These are phyloP conservation scores for Trichoderma sp. DNA, from an alignment of 2,329 filamentous ascomycete genomes.

Conservation along the genomic window DNA sequence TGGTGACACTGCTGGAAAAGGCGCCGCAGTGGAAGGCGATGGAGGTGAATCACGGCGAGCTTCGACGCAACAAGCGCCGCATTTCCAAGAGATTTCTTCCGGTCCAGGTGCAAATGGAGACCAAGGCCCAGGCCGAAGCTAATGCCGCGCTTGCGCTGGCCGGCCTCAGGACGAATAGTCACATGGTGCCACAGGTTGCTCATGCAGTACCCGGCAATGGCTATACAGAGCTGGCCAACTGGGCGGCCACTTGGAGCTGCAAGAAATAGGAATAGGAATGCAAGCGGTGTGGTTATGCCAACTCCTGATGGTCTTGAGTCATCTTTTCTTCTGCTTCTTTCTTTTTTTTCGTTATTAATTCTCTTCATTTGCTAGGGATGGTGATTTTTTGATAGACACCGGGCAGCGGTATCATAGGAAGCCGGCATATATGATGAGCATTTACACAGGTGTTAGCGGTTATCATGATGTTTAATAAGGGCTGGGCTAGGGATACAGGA, in stretches of 20 bases:
- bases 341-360: background rate
- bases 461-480: slow-evolving; percentile 12
- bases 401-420: background rate
- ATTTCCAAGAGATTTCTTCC: background rate
- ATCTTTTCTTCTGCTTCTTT: background rate
- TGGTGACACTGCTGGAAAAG: slow-evolving; percentile 26
- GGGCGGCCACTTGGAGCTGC: slow-evolving; percentile 13
- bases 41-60: slow-evolving; percentile 11
- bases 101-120: slow-evolving; percentile 12
- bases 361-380: background rate
- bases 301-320: background rate
- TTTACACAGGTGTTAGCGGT: slow-evolving; percentile 19
- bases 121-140: slow-evolving; percentile 24
- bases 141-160: slow-evolving; percentile 27
- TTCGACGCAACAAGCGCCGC: slow-evolving; percentile 8
- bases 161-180: slow-evolving; percentile 26
- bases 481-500: slow-evolving; percentile 9
- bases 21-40: slow-evolving; percentile 23
- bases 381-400: slow-evolving; percentile 2
- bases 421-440: slow-evolving; percentile 17
- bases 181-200: slow-evolving; percentile 14
- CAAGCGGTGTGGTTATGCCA: background rate
- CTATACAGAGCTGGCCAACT: background rate
- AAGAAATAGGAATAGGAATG: slow-evolving; percentile 12
- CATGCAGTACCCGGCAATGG: slow-evolving; percentile 1